Conservation (phyloP, 2,329 filamentous ascomycete genomes). For the Eutypella sp. region DNA sequence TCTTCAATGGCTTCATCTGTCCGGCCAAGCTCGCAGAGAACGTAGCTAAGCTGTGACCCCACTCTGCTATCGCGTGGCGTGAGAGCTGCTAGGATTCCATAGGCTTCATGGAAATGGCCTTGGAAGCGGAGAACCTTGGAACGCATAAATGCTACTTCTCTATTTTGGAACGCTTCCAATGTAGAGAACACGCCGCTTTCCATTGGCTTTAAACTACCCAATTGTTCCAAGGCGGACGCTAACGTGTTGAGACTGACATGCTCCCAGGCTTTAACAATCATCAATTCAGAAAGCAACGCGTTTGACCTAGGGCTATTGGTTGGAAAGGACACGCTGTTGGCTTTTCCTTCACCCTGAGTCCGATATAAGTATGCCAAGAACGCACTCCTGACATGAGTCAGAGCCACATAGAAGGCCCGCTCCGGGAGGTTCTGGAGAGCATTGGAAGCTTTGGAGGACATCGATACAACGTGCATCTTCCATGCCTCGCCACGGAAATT, state of each 20-base stretch:
- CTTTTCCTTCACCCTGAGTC: background rate
- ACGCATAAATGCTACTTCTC: slow-evolving; percentile 3
- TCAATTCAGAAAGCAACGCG: background rate
- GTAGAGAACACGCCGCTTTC: slow-evolving; percentile 1
- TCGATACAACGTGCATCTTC: background rate
- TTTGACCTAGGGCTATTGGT: background rate
- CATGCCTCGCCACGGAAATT: slow-evolving; percentile 5
- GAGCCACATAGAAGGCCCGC: slow-evolving; percentile 1
- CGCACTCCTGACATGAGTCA: slow-evolving; percentile 1
- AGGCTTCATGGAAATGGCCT: slow-evolving; percentile 6
- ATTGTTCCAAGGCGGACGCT: background rate
- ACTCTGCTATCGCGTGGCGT: background rate
- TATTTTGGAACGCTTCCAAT: slow-evolving; percentile 1
- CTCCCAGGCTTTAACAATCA: background rate
- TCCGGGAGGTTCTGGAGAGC: background rate
- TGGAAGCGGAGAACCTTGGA: slow-evolving; percentile 7
- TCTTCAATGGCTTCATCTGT: slow-evolving; percentile 4
- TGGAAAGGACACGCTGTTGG: background rate
- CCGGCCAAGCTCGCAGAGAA: slow-evolving; percentile 4
- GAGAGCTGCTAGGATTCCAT: background rate
- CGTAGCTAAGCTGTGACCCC: background rate
- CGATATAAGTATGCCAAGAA: slow-evolving; percentile 2
- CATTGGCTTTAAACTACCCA: background rate
- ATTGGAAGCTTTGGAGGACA: background rate
- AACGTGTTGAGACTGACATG: background rate